Base-by-base conservation (phyloP, 495 filamentous ascomycete species). In the Hypomontagnella monticulosa region DNA sequence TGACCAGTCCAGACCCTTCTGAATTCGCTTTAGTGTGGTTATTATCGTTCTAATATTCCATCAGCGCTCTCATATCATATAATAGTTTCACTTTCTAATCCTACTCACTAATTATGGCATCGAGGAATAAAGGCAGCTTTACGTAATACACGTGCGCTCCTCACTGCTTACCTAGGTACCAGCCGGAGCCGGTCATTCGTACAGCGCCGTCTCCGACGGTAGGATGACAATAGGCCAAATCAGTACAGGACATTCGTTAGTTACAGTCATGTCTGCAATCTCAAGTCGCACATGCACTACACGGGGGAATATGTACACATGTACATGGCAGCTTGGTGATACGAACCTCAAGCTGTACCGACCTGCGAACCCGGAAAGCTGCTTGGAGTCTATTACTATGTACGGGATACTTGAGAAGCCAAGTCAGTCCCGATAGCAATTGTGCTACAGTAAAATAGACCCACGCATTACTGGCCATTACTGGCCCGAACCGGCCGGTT, bases 361-460 rank as follows among this genome's bases (percentile, higher is more conserved):
- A 27, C 6, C 6, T 27, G 56, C 50, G 57, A 41, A 43, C n/a
- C n/a, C n/a, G n/a, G n/a, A n/a, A n/a, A n/a, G n/a, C n/a, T n/a
- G n/a, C 48, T 61, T 48, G 48, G 46, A 61, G 57, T 23, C 48
- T 34, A 61, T 67, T 37, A 51, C n/a, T n/a, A n/a, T n/a, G n/a
- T n/a, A n/a, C n/a, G n/a, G n/a, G n/a, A n/a, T 27, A 47, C 20
- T 23, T 34, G 23, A 19, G 40, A 8, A 57, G 6, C 15, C 38
- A 46, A 40, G 42, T 30, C 48, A 63, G 53, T 57, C 42, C 55
- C 49, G 49, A 58, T 54, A 51, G 19, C 55, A 58, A 34, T 49
- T 60, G 59, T 68, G 59, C 42, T 56, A 68, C 65, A 15, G 42
- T 42, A 44, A 51, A 57, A 54, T 60, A 63, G 55, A 56, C 37